phyloP scores from a whole-genome alignment of 2,329 filamentous ascomycete species.

The Penicillium sp. region DNA sequence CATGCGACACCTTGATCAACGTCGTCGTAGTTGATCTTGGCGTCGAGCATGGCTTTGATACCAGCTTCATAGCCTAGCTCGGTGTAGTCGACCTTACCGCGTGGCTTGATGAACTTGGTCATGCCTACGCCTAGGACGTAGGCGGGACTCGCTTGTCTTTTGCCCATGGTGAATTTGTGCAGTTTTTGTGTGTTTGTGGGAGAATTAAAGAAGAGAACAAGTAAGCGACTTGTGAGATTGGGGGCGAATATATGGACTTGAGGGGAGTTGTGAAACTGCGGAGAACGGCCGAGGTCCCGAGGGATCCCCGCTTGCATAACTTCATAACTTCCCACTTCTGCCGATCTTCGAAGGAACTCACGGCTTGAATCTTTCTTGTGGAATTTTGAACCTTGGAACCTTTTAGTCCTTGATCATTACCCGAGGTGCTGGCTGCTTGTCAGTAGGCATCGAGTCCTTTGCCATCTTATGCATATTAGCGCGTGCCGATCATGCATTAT shows the following conservation, averaged over 20 bases:
- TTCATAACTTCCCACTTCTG: slow-evolving; percentile 2
- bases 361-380: neutral
- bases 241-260: neutral
- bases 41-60: slow-evolving; percentile 75
- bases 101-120: slow-evolving; percentile 98
- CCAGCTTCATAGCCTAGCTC: slow-evolving; percentile 92
- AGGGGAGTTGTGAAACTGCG: slow-evolving; percentile 24
- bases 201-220: slow-evolving; percentile 19
- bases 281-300: slow-evolving; percentile 39
- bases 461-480: no score
- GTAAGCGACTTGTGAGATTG: slow-evolving; percentile 2
- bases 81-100: slow-evolving; percentile 90
- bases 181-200: neutral
- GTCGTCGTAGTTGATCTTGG: slow-evolving; percentile 91
- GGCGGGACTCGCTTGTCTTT: slow-evolving; percentile 56
- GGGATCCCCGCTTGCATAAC: slow-evolving; percentile 16
- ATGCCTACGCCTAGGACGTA: slow-evolving; percentile 98
- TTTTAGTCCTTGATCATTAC: no score
- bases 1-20: slow-evolving; percentile 95
- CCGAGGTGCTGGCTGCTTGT: no score
- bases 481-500: no score
- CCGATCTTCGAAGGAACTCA: neutral
- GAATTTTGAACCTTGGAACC: no score
- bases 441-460: no score
- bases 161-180: slow-evolving; percentile 52